These are phyloP conservation scores for Termitomyces sp. DNA, from an alignment of 768 basidiomycete species.

Conservation along the genomic window DNA sequence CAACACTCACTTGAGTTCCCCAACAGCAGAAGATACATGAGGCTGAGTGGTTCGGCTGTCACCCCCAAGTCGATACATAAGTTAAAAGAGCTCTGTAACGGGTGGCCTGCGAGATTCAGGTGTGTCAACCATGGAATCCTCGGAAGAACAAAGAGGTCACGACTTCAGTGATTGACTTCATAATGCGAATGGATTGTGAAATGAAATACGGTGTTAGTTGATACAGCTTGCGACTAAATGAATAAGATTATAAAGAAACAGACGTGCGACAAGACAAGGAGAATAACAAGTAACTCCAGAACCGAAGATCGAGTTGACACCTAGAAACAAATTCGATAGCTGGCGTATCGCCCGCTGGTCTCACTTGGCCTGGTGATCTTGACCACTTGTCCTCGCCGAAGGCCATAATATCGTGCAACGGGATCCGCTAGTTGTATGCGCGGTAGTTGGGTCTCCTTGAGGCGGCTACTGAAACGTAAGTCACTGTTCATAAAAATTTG, in stretches of 20 bases:
- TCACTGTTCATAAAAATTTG: constrained; percentile 12
- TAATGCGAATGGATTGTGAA: constrained; percentile 11
- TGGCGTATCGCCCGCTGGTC: constrained; percentile 92
- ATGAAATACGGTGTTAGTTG: constrained; percentile 22
- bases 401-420: constrained; percentile 97
- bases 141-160: constrained; percentile 16
- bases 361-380: constrained; percentile 97
- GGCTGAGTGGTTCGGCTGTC: neutral
- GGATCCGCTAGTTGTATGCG: constrained; percentile 96
- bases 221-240: constrained; percentile 27
- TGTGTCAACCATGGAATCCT: constrained; percentile 23
- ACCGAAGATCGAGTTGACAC: neutral
- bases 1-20: constrained; percentile 5
- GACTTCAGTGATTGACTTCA: neutral
- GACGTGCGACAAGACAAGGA: constrained; percentile 14
- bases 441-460: constrained; percentile 97
- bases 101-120: neutral
- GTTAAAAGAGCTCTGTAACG: constrained; percentile 5
- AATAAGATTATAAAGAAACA: constrained; percentile 23
- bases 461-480: constrained; percentile 57
- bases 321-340: constrained; percentile 89
- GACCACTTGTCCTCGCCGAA: constrained; percentile 94
- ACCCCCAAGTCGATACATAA: neutral
- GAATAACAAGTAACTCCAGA: constrained; percentile 5
- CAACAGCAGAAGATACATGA: constrained; percentile 6